Conservation (phyloP, 2,329 filamentous ascomycete genomes). For the Emmonsiellopsis sp. region DNA sequence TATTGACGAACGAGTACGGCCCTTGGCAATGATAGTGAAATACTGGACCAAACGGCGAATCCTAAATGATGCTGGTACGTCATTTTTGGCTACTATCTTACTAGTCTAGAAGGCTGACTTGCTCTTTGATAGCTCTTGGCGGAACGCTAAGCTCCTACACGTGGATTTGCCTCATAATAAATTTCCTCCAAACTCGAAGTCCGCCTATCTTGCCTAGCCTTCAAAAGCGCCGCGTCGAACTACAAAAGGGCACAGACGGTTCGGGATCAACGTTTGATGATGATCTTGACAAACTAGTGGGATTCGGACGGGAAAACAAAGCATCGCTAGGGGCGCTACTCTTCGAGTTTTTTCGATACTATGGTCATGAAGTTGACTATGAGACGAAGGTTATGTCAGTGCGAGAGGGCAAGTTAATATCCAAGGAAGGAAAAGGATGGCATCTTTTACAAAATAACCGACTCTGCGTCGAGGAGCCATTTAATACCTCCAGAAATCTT, state of each 20-base stretch:
- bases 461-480: constrained; percentile 92
- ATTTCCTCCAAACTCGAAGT: constrained; percentile 80
- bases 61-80: constrained; percentile 88
- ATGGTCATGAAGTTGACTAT: constrained; percentile 88
- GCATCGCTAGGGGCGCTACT: constrained; percentile 77
- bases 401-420: constrained; percentile 65
- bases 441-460: constrained; percentile 68
- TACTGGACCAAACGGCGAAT: constrained; percentile 91
- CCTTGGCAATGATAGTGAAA: constrained; percentile 93
- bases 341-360: constrained; percentile 92
- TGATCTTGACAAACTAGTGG: constrained; percentile 63
- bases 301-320: constrained; percentile 69
- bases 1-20: constrained; percentile 80
- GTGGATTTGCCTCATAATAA: constrained; percentile 98
- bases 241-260: constrained; percentile 54
- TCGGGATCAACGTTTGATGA: constrained; percentile 69
- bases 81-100: neutral
- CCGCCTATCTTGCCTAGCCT: constrained; percentile 78
- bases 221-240: constrained; percentile 55
- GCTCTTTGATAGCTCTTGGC: constrained; percentile 57
- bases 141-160: constrained; percentile 96
- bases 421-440: constrained; percentile 84
- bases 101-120: constrained; percentile 12
- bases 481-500: constrained; percentile 79
- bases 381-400: constrained; percentile 77